phyloP scores from a whole-genome alignment of 2,329 filamentous ascomycete species.

The Fusarium duplospermum region DNA sequence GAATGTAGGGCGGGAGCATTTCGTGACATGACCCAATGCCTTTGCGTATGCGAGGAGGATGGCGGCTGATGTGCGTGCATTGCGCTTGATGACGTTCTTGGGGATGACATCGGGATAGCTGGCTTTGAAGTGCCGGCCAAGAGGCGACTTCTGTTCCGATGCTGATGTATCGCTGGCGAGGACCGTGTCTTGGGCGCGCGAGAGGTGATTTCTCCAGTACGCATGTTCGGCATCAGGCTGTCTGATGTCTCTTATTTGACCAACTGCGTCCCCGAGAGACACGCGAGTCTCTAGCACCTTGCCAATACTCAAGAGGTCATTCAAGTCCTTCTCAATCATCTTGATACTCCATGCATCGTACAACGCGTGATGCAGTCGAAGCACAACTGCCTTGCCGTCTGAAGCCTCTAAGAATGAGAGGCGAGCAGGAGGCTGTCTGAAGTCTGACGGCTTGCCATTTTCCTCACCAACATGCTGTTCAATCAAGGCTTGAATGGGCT shows the following conservation, averaged over 20 bases:
- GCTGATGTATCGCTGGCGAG: not conserved
- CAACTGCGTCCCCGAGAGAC: not conserved
- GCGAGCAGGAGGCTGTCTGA: conserved; percentile 1
- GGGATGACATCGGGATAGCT: not conserved
- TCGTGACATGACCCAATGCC: not conserved
- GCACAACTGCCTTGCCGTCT: conserved; percentile 10
- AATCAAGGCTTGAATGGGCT: not conserved
- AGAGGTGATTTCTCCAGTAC: conserved; percentile 14
- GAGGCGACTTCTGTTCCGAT: accelerated
- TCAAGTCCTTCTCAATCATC: conserved; percentile 12
- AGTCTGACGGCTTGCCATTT: not conserved
- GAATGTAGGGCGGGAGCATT: conserved; percentile 1
- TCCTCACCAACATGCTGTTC: not conserved
- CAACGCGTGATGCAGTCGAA: conserved; percentile 20
- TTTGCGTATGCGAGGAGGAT: conserved; percentile 14
- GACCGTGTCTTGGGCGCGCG: conserved; percentile 1
- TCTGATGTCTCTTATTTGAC: not conserved
- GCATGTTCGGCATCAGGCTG: not conserved
- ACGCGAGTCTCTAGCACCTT: not conserved
- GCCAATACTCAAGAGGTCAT: not conserved
- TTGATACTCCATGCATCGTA: conserved; percentile 31
- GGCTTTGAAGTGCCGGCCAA: conserved; percentile 9
- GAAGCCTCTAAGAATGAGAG: conserved; percentile 10
- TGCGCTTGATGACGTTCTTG: not conserved
- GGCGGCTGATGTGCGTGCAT: not conserved